These are phyloP conservation scores for Monilinia polystroma DNA, from an alignment of 2,329 filamentous ascomycete genomes.

Conservation along the genomic window DNA sequence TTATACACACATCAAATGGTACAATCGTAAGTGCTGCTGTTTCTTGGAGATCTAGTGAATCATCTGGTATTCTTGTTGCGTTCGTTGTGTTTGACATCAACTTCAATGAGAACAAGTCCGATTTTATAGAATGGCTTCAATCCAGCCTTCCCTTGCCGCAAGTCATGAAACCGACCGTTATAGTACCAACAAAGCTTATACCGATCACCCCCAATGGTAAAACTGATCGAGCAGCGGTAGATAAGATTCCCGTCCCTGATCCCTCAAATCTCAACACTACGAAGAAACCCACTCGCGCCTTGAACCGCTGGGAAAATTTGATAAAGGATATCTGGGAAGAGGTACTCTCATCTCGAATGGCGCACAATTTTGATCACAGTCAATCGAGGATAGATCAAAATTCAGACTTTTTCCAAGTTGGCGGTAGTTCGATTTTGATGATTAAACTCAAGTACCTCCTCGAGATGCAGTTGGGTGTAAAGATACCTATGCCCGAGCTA, in stretches of 20 bases:
- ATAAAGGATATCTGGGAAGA: not conserved
- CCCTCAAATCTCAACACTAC: not conserved
- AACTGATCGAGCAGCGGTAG: not conserved
- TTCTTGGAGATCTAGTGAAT: not conserved
- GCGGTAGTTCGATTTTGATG: conserved; percentile 42
- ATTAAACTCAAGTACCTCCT: conserved; percentile 38
- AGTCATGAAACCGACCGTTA: not conserved
- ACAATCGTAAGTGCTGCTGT: not conserved
- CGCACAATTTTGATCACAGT: not conserved
- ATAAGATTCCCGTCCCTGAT: not conserved
- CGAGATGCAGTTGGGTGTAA: conserved; percentile 30
- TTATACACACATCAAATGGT: not conserved
- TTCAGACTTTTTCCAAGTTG: conserved; percentile 41
- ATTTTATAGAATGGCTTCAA: not conserved
- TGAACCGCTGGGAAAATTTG: not conserved
- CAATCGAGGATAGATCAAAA: not conserved
- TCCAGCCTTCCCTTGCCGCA: not conserved
- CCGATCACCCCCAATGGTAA: not conserved
- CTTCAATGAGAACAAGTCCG: not conserved
- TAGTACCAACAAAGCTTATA: not conserved
- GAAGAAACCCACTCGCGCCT: not conserved
- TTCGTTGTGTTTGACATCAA: not conserved
- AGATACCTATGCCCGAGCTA: conserved; percentile 33
- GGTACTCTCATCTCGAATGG: not conserved
- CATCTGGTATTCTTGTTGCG: not conserved